Conservation (phyloP, 768 basidiomycete species). For the Lentinus brumalis region DNA sequence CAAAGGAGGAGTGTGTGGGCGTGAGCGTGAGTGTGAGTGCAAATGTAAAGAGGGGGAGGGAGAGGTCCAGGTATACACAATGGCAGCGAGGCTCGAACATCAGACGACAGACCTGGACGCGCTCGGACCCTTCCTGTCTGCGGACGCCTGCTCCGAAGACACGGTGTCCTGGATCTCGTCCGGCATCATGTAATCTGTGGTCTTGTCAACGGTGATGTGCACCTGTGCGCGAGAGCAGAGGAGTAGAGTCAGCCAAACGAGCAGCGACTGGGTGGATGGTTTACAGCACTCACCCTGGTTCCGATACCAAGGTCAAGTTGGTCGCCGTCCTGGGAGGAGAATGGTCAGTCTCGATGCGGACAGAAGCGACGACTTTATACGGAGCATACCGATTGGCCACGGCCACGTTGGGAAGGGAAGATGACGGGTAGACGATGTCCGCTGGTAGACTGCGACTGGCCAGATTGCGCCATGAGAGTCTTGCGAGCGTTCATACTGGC, state of each 20-base stretch:
- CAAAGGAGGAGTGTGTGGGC: not conserved
- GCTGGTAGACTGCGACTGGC: constrained; percentile 5
- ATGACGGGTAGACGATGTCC: constrained; percentile 19
- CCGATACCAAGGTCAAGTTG: constrained; percentile 10
- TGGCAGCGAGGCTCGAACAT: not conserved
- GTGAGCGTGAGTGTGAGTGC: no score
- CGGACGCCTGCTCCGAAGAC: constrained; percentile 7
- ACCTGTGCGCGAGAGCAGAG: constrained; percentile 7
- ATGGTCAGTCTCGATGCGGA: not conserved
- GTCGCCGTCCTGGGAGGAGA: not conserved
- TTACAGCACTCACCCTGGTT: constrained; percentile 10
- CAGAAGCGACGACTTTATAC: no score
- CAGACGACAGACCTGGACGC: not conserved
- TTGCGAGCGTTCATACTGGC: constrained; percentile 28
- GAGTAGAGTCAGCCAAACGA: no score
- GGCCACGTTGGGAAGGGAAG: constrained; percentile 9
- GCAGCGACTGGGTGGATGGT: not conserved
- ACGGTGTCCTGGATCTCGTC: constrained; percentile 15
- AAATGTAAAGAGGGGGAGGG: no score
- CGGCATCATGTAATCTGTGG: constrained; percentile 23
- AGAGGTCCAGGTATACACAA: no score
- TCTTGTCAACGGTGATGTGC: constrained; percentile 30
- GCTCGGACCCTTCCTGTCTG: constrained; percentile 6
- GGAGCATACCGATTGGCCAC: constrained; percentile 5
- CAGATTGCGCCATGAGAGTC: constrained; percentile 17